A percentile compares a stretch with the other conserved stretches of the same genome.
phyloP scores from a whole-genome alignment of 2,329 filamentous ascomycete species.

The Botrytis squamosa region DNA sequence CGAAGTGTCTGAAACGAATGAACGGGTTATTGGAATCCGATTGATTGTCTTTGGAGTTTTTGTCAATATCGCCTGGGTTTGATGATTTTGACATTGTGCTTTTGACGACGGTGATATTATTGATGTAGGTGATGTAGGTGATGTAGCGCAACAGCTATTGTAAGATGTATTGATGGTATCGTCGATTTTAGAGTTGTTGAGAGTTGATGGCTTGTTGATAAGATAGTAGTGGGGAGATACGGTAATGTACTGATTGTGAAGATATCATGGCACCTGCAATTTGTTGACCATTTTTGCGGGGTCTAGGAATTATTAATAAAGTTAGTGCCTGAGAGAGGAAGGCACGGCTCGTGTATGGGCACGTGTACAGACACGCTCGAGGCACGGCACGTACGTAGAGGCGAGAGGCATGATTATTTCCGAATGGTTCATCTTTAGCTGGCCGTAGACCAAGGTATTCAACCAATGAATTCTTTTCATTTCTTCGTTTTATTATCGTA shows the following conservation, averaged over 20 bases:
- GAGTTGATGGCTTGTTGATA: neutral
- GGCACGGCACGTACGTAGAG: too few species aligned
- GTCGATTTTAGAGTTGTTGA: neutral
- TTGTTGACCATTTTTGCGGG: slow-evolving; percentile 8
- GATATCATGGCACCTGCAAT: neutral
- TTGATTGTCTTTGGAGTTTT: neutral
- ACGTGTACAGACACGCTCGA: neutral
- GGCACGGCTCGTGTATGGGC: neutral
- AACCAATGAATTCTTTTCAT: neutral
- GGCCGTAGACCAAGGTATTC: neutral
- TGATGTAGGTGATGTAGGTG: too few species aligned
- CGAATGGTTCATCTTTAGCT: neutral
- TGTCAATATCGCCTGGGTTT: slow-evolving; percentile 25
- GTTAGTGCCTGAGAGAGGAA: neutral
- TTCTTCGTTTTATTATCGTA: neutral
- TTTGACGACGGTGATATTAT: neutral
- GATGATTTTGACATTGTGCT: slow-evolving; percentile 27
- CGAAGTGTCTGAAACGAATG: slow-evolving; percentile 37
- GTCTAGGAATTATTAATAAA: neutral
- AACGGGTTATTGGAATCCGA: slow-evolving; percentile 34
- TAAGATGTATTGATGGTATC: neutral
- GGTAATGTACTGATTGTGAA: neutral
- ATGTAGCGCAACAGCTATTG: neutral
- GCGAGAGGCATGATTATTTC: neutral
- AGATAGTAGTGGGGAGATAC: neutral